Evolutionary conservation across 345 rosid species (phyloP).

Genomic region (Theobroma cacao): DNA sequence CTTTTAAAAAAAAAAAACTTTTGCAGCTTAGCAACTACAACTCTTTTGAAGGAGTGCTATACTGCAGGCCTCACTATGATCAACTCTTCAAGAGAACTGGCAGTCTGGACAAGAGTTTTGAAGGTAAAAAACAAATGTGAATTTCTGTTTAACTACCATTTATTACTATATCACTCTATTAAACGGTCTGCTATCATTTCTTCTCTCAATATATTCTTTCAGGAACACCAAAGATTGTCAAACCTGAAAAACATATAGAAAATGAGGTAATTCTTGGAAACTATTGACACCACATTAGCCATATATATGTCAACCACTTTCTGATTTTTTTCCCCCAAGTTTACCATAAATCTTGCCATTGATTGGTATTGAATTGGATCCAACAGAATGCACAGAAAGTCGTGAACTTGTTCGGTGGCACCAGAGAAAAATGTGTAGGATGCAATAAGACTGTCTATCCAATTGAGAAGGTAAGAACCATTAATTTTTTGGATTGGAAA

Average conservation of each 20-base stretch:
- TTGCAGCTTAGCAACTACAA: slow-evolving; percentile 56
- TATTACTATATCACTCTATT: not conserved
- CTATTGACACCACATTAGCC: not conserved
- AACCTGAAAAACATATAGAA: slow-evolving; percentile 13
- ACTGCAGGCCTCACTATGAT: slow-evolving; percentile 68
- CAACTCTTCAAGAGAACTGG: slow-evolving; percentile 71
- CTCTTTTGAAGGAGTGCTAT: slow-evolving; percentile 66
- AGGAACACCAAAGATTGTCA: slow-evolving; percentile 60
- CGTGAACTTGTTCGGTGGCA: slow-evolving; percentile 48
- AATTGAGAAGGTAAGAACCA: slow-evolving; percentile 46
- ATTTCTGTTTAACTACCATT: not conserved
- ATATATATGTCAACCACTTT: not conserved
- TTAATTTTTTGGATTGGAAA: not conserved
- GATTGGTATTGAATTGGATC: not conserved
- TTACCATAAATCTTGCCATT: not conserved
- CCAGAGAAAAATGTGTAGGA: slow-evolving; percentile 50
- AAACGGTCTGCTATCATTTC: not conserved
- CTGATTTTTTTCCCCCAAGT: not conserved
- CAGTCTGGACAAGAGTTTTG: slow-evolving; percentile 61
- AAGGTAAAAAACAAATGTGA: slow-evolving; percentile 30
- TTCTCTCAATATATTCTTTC: slow-evolving; percentile 3
- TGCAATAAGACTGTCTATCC: slow-evolving; percentile 57
- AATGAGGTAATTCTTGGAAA: not conserved
- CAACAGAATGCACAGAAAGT: slow-evolving; percentile 43
- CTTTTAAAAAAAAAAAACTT: not conserved